Base-by-base conservation (phyloP, 83 land plant species). In the Diphasiastrum complanatum region DNA sequence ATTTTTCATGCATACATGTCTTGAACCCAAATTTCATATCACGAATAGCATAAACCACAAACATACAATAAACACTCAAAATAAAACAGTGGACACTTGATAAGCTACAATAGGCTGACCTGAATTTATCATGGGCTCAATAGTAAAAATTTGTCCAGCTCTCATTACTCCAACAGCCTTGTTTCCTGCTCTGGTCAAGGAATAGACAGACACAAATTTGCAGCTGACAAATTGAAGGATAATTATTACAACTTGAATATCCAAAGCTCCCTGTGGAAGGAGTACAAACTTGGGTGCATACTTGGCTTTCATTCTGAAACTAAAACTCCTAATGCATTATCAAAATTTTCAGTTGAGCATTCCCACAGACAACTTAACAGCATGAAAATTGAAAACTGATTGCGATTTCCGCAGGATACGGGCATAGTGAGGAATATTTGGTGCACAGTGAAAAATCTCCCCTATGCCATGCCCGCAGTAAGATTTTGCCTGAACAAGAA, bases 111-210 rank as follows among this genome's bases (percentile, higher is more conserved):
- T 25, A 14, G 16, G 54, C 69, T 36, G 2, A 88, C 97, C 98
- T 66, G 84, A 47, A 71, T 93, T 93, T 34, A 93, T 93, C 98
- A 93, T 93, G 5, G 98, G 98, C 70, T 93, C 98, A 62, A 93
- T 93, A 6, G 98, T 89, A 60, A 93, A 93, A 14, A 79, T 89
- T 70, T 93, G 98, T 33, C 98, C 98, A 5, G 89, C 96, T 70
- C 89, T 93, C 98, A 93, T 93, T 38, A 88, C 81, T 50, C 98
- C 98, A 32, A 93, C 98, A 37, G 98, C 98, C 73, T 93, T 93
- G 69, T 93, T 93, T 69, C 78, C 97, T 87, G 60, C 49, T 47
- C 31, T 40, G 4, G 19, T 1, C 69, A 70, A 36, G 75, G 75
- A 74, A 73, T 5, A 29, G 51, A 38, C 66, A 75, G 55, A 35